These are phyloP conservation scores for Colletotrichum ledebouriae DNA, from an alignment of 2,329 filamentous ascomycete species.

Conservation along the genomic window DNA sequence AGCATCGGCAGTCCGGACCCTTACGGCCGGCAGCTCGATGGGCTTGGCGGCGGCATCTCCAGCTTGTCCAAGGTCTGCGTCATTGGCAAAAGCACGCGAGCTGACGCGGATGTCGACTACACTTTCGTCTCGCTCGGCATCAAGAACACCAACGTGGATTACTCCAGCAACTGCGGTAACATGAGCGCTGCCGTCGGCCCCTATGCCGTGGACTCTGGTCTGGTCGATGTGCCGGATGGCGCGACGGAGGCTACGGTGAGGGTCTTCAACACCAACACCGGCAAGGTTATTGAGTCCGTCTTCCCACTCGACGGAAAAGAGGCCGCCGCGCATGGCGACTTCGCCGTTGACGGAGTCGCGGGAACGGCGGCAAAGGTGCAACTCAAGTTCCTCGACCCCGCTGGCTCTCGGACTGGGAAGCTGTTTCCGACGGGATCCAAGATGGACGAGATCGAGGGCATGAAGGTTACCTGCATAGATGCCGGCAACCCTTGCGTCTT, in stretches of 20 bases:
- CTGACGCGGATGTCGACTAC: slow-evolving; percentile 73
- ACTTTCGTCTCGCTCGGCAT: slow-evolving; percentile 80
- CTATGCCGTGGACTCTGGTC: slow-evolving; percentile 68
- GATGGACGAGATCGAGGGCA: slow-evolving; percentile 63
- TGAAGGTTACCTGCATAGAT: slow-evolving; percentile 71
- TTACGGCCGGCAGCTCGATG: slow-evolving; percentile 78
- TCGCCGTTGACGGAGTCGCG: slow-evolving; percentile 74
- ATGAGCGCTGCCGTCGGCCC: slow-evolving; percentile 78
- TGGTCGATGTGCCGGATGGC: slow-evolving; percentile 52
- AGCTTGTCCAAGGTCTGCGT: slow-evolving; percentile 80
- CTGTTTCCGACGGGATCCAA: slow-evolving; percentile 70
- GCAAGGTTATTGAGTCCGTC: slow-evolving; percentile 70
- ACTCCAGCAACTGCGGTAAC: slow-evolving; percentile 81
- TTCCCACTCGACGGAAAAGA: slow-evolving; percentile 66
- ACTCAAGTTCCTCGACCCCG: slow-evolving; percentile 73
- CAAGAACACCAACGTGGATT: slow-evolving; percentile 70
- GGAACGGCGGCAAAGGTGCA: slow-evolving; percentile 69
- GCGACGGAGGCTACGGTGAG: slow-evolving; percentile 62
- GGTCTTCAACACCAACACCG: slow-evolving; percentile 80
- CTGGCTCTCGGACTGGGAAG: slow-evolving; percentile 73
- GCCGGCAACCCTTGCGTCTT: slow-evolving; percentile 76
- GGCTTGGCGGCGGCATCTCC: slow-evolving; percentile 77
- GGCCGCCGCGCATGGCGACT: slow-evolving; percentile 64
- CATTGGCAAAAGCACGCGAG: slow-evolving; percentile 63
- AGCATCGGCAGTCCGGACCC: slow-evolving; percentile 76